A percentile compares a stretch with the other conserved stretches of the same genome.
Evolutionary conservation across 2,329 filamentous ascomycete species (phyloP).

Genomic region (Calonectria hawksworthii): DNA sequence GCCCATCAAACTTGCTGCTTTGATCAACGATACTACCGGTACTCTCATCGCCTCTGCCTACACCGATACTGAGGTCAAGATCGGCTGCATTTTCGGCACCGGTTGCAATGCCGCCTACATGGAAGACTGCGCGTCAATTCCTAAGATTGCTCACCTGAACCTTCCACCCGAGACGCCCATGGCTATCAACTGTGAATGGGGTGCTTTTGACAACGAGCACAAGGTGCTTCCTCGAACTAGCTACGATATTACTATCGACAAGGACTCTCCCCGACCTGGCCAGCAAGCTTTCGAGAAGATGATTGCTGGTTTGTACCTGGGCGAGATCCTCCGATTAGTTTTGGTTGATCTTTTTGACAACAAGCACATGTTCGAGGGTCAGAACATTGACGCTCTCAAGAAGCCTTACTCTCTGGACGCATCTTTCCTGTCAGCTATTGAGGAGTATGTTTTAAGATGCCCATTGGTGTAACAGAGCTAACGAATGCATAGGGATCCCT

Average conservation of each 20-base stretch:
- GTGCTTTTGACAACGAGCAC: constrained; percentile 96
- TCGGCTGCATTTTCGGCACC: constrained; percentile 98
- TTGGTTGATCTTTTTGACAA: constrained; percentile 88
- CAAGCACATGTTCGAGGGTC: constrained; percentile 84
- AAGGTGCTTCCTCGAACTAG: constrained; percentile 86
- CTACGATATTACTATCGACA: constrained; percentile 90
- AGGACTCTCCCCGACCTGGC: constrained; percentile 90
- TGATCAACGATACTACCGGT: constrained; percentile 98
- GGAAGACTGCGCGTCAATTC: constrained; percentile 91
- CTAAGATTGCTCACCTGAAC: constrained; percentile 93
- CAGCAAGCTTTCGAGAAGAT: constrained; percentile 99
- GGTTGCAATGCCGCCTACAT: constrained; percentile 99
- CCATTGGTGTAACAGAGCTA: constrained; percentile 17
- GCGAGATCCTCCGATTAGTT: constrained; percentile 93
- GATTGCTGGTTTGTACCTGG: constrained; percentile 94
- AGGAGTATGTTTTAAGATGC: constrained; percentile 73
- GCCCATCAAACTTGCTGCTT: constrained; percentile 90
- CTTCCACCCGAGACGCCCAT: constrained; percentile 87
- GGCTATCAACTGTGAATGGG: constrained; percentile 98
- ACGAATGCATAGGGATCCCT: constrained; percentile 78
- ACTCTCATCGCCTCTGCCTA: constrained; percentile 97
- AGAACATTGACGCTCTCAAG: constrained; percentile 84
- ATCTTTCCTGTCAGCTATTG: constrained; percentile 92
- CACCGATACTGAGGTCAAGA: constrained; percentile 92
- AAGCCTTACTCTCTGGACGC: constrained; percentile 93